phyloP scores from a whole-genome alignment of 352 stramenopile species.

The Globisporangium orthogonon region DNA sequence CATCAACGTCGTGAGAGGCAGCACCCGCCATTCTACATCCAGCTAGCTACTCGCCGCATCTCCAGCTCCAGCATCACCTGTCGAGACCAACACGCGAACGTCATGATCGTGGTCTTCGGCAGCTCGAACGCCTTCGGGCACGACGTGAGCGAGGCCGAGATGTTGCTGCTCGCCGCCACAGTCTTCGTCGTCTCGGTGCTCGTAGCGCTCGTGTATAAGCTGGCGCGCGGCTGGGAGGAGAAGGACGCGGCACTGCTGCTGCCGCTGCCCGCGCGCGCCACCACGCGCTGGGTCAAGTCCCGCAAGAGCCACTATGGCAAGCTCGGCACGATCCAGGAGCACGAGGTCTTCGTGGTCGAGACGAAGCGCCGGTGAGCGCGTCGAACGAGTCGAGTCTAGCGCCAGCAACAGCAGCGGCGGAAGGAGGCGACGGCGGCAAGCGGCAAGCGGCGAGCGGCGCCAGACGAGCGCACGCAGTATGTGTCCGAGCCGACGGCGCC shows the following conservation, averaged over 20 bases:
- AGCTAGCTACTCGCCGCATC: not conserved
- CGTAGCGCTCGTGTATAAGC: slow-evolving; percentile 69
- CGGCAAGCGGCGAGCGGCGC: not conserved
- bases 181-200: slow-evolving; percentile 73
- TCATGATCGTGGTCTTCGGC: slow-evolving; percentile 67
- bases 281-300: slow-evolving; percentile 53
- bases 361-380: slow-evolving; percentile 48
- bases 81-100: not conserved
- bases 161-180: slow-evolving; percentile 56
- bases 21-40: too few species aligned
- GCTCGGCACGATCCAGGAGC: slow-evolving; percentile 62
- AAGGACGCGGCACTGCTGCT: slow-evolving; percentile 39
- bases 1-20: not conserved
- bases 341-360: slow-evolving; percentile 60
- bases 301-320: slow-evolving; percentile 58
- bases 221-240: slow-evolving; percentile 61
- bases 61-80: not conserved
- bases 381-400: not conserved
- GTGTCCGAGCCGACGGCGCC: too few species aligned
- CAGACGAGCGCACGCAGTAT: not conserved
- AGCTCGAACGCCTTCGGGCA: slow-evolving; percentile 68
- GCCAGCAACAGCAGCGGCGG: not conserved
- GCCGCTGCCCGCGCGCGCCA: slow-evolving; percentile 41
- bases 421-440: not conserved
- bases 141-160: slow-evolving; percentile 63